Evolutionary conservation across 495 filamentous ascomycete genomes (phyloP).

Genomic region (Aspergillus diversus): DNA sequence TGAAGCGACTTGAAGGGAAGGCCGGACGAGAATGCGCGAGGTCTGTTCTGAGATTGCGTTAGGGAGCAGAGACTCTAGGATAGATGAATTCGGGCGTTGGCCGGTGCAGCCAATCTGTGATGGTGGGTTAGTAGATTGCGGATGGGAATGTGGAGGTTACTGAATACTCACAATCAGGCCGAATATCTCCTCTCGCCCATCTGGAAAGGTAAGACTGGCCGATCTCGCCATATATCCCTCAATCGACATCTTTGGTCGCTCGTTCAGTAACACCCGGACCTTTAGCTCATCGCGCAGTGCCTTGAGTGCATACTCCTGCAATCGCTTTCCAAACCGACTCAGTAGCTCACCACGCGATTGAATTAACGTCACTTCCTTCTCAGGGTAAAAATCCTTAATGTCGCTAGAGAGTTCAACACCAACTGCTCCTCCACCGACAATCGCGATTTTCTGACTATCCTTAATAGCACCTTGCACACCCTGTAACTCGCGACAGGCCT

Average conservation of each 20-base stretch:
- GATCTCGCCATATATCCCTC: constrained; percentile 12
- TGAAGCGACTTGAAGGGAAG: constrained; percentile 49
- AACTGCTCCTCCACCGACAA: constrained; percentile 58
- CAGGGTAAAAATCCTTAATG: constrained; percentile 53
- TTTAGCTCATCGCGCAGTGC: constrained; percentile 41
- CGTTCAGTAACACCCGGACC: constrained; percentile 45
- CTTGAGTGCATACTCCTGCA: constrained; percentile 40
- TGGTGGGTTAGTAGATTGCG: neutral
- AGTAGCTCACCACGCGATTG: constrained; percentile 55
- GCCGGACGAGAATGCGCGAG: constrained; percentile 48
- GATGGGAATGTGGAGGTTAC: too few species aligned
- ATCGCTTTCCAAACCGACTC: constrained; percentile 43
- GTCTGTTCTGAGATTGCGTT: constrained; percentile 42
- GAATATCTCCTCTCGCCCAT: constrained; percentile 19
- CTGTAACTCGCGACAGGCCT: constrained; percentile 25
- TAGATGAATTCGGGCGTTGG: constrained; percentile 28
- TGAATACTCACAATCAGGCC: constrained; percentile 23
- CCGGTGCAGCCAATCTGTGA: constrained; percentile 21
- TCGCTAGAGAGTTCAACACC: constrained; percentile 58
- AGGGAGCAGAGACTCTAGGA: constrained; percentile 14
- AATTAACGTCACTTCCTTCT: constrained; percentile 55
- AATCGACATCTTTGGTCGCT: constrained; percentile 27
- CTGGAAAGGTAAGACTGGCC: constrained; percentile 9
- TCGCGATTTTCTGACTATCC: constrained; percentile 40
- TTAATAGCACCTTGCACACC: constrained; percentile 27